Conservation (phyloP, 352 stramenopile species). For the Globisporangium apiculatum region DNA sequence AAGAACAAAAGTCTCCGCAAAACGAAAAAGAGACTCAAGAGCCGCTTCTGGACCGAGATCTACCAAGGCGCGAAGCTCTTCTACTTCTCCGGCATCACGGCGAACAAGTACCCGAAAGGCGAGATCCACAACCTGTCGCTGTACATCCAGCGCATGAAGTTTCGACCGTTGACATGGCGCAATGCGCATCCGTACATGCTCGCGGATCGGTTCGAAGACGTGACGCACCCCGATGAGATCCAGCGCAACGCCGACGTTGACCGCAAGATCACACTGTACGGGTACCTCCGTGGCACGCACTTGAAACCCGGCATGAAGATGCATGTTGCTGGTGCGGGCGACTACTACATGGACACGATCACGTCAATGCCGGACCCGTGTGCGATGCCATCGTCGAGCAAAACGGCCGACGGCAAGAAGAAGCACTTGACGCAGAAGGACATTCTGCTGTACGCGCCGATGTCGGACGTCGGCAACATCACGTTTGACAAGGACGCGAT, state of each 20-base stretch:
- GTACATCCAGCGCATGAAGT: conserved; percentile 98
- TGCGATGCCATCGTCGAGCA: conserved; percentile 80
- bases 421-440: conserved; percentile 93
- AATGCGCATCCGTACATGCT: conserved; percentile 99
- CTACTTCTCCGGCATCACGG: conserved; percentile 96
- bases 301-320: conserved; percentile 96
- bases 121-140: conserved; percentile 98
- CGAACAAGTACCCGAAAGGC: conserved; percentile 99
- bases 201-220: conserved; percentile 96
- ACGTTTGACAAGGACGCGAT: conserved; percentile 99
- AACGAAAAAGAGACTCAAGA: conserved; percentile 98
- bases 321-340: conserved; percentile 97
- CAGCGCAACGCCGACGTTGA: conserved; percentile 91
- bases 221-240: conserved; percentile 93
- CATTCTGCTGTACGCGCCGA: conserved; percentile 81
- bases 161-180: conserved; percentile 96
- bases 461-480: conserved; percentile 96
- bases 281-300: conserved; percentile 98
- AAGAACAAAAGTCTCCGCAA: conserved; percentile 97
- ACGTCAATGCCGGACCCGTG: conserved; percentile 95
- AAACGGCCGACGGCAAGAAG: conserved; percentile 56
- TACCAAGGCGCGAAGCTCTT: conserved; percentile 95
- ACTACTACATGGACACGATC: conserved; percentile 95
- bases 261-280: conserved; percentile 95
- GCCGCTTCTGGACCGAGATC: conserved; percentile 99